Base-by-base conservation (phyloP, 2,329 filamentous ascomycete genomes). In the Trichoderma afroharzianum region DNA sequence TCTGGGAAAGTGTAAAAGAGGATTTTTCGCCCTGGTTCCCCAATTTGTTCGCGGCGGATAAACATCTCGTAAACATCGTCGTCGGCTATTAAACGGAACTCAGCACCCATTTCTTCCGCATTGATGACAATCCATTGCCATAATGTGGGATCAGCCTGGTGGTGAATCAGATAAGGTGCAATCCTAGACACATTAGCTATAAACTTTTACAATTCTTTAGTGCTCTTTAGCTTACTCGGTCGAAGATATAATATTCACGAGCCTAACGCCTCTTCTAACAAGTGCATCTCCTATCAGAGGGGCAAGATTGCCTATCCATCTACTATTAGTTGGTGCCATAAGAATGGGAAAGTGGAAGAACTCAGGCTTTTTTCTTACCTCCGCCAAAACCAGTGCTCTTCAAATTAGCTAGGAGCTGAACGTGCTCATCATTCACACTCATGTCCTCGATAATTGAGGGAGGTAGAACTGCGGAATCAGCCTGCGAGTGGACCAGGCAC, bases 61-160 rank as follows among this genome's bases (percentile, higher is more conserved):
- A 84, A 80, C 14, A 84, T 79, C 68, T 78, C 76, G n/a, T 74
- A 74, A 9, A 73, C 14, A 6, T 70, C 71, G 1, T 74, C 66
- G 0, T 71, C 68, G 7, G 33, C 30, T 18, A 74, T 57, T 2
- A 70, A 66, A 1, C 80, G 79, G 80, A 84, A 85, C 4, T 84
- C 81, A 9, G 78, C 79, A 6, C 84, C 84, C 59, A 84, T 78
- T 0, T 77, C n/a, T 1, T 85, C 80, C 0, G 80, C 79, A 73
- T 84, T 79, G 73, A 83, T 76, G 72, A 83, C 77, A 70, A 85
- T 84, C 59, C 80, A 86, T 72, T 83, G 79, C 83, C 84, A 85
- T 7, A 82, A 73, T 26, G 80, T 72, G 0, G 71, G 75, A 55
- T 83, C 74, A 0, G 71, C 30, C 43, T 83, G 81, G 24, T 76